A percentile compares a stretch with the other conserved stretches of the same genome.
phyloP scores from a whole-genome alignment of 2,329 filamentous ascomycete genomes.

The Pyrenochaeta sp. region DNA sequence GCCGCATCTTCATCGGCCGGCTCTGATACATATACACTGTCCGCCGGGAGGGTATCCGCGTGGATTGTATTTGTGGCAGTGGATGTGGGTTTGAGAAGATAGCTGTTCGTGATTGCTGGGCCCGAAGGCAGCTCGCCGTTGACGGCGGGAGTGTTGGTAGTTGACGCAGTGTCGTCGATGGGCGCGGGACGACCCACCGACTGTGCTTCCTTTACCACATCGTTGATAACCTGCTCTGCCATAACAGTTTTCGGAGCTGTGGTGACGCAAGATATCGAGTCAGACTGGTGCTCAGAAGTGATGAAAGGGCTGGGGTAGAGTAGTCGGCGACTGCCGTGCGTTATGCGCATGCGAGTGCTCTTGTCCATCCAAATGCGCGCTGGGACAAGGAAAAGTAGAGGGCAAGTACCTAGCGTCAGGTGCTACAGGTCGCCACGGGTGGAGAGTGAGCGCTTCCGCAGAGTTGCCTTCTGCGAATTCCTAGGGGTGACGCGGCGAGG shows the following conservation, averaged over 20 bases:
- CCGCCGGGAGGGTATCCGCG: conserved; percentile 25
- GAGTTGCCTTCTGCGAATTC: conserved; percentile 45
- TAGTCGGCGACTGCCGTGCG: conserved; percentile 25
- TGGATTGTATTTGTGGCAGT: conserved; percentile 43
- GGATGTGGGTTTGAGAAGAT: conserved; percentile 45
- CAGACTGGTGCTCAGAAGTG: conserved; percentile 44
- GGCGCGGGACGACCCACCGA: conserved; percentile 70
- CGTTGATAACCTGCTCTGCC: conserved; percentile 74
- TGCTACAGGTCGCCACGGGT: conserved; percentile 49
- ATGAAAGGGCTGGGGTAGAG: conserved; percentile 14
- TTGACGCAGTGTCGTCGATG: conserved; percentile 72
- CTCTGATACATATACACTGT: conserved; percentile 23
- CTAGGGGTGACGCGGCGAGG: conserved; percentile 40
- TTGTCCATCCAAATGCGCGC: conserved; percentile 33
- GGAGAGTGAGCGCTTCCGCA: conserved; percentile 51
- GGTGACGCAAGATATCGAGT: conserved; percentile 38
- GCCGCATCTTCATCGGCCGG: conserved; percentile 22
- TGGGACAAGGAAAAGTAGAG: conserved; percentile 32
- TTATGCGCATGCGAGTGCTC: conserved; percentile 27
- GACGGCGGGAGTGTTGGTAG: conserved; percentile 64
- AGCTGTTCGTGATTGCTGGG: conserved; percentile 41
- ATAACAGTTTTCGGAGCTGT: conserved; percentile 70
- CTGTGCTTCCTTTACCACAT: conserved; percentile 77
- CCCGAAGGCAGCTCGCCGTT: conserved; percentile 53
- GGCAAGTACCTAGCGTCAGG: conserved; percentile 52